Evolutionary conservation across 495 filamentous ascomycete species (phyloP).

Genomic region (Aspergillus avenaceus): DNA sequence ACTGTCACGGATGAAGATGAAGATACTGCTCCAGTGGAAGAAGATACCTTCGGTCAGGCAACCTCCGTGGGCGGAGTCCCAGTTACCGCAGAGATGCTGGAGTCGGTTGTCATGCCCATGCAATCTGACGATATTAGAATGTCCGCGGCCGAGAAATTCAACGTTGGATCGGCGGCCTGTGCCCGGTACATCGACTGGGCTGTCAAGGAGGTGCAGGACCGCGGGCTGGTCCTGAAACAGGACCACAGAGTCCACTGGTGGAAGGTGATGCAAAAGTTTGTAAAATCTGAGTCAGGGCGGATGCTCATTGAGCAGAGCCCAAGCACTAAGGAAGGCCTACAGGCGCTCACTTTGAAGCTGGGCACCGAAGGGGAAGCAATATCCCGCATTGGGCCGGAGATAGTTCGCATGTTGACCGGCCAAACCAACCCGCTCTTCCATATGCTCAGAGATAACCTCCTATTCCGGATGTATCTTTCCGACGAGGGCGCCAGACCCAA

Average conservation of each 20-base stretch:
- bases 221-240: not conserved
- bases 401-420: not conserved
- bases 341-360: not conserved
- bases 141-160: not conserved
- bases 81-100: not conserved
- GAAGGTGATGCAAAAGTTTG: not conserved
- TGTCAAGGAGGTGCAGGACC: not conserved
- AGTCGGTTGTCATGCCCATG: not conserved
- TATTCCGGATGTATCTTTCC: not conserved
- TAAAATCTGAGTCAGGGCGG: not conserved
- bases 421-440: not conserved
- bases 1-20: not conserved
- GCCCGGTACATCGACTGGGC: not conserved
- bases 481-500: not conserved
- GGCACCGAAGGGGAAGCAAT: not conserved
- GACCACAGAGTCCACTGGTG: not conserved
- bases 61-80: not conserved
- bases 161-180: not conserved
- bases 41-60: too few relatives aligned
- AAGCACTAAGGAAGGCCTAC: not conserved
- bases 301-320: not conserved
- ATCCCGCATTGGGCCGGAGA: not conserved
- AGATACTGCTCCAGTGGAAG: not conserved
- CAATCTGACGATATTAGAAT: not conserved
- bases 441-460: not conserved